These are phyloP conservation scores for Priceomyces fermenticarens DNA, from an alignment of 805 yeast species.

Conservation along the genomic window DNA sequence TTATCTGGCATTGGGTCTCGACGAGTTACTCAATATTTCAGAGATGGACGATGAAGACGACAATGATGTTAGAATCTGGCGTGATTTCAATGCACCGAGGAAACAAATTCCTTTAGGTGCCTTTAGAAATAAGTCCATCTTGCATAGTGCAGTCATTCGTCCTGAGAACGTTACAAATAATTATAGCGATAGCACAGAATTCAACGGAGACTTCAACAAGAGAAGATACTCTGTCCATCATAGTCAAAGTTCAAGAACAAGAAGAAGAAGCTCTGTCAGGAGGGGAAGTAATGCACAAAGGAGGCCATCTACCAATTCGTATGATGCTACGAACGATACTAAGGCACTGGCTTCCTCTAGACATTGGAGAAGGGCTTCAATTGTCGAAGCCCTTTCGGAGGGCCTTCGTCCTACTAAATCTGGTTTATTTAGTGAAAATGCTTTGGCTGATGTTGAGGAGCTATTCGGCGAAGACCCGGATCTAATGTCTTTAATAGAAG, in stretches of 20 bases:
- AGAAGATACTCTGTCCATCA: conserved; percentile 19
- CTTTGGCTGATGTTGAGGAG: conserved; percentile 73
- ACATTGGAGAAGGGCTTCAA: conserved; percentile 59
- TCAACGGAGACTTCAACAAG: conserved; percentile 21
- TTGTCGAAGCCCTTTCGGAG: conserved; percentile 72
- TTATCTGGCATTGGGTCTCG: conserved; percentile 50
- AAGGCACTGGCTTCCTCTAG: conserved; percentile 23
- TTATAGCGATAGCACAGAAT: conserved; percentile 25
- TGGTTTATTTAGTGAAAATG: conserved; percentile 74
- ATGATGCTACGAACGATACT: background rate
- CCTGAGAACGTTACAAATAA: conserved; percentile 21
- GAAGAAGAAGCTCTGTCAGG: conserved; percentile 9
- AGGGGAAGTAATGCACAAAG: background rate
- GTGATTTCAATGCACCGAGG: conserved; percentile 43
- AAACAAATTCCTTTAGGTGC: conserved; percentile 78
- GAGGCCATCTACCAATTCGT: conserved; percentile 1
- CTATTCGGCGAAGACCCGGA: conserved; percentile 52
- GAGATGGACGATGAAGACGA: conserved; percentile 75
- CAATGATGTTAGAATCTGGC: conserved; percentile 49
- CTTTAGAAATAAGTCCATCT: conserved; percentile 67
- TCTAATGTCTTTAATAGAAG: conserved; percentile 40
- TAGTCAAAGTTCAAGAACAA: conserved; percentile 9
- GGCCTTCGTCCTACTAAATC: conserved; percentile 72
- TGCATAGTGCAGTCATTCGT: conserved; percentile 23
- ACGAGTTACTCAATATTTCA: conserved; percentile 83